Percentiles rank a stretch among this genome's conserved stretches.
These are phyloP conservation scores for Tinospora cordifolia DNA, from an alignment of 164 flowering plant species.

Conservation along the genomic window DNA sequence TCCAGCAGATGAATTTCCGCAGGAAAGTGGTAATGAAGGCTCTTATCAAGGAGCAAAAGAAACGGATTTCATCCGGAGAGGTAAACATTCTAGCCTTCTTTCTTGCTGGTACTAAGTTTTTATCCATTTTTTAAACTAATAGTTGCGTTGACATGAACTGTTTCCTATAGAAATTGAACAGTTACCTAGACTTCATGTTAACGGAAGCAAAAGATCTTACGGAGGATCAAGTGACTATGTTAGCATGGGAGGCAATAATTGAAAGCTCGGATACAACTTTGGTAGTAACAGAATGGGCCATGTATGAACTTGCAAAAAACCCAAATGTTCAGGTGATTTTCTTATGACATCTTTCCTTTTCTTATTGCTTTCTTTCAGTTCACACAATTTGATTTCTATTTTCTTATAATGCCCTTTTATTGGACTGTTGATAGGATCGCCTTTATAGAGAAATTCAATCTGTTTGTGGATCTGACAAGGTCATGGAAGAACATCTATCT, in stretches of 20 bases:
- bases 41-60: slow-evolving; percentile 47
- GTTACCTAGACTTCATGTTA: slow-evolving; percentile 53
- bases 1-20: slow-evolving; percentile 36
- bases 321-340: slow-evolving; percentile 47
- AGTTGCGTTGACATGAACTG: not conserved
- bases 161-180: slow-evolving; percentile 35
- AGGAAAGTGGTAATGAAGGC: slow-evolving; percentile 61
- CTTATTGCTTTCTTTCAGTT: no score
- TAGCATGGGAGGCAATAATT: slow-evolving; percentile 78
- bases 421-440: slow-evolving; percentile 30
- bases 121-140: not conserved
- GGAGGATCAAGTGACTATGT: slow-evolving; percentile 46
- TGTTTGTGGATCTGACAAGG: slow-evolving; percentile 54
- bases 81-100: slow-evolving; percentile 22
- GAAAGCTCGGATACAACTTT: slow-evolving; percentile 77
- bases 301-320: slow-evolving; percentile 74
- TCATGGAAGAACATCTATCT: slow-evolving; percentile 59
- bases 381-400: not conserved
- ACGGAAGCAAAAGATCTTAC: slow-evolving; percentile 52
- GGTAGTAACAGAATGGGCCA: slow-evolving; percentile 88
- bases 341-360: not conserved
- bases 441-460: slow-evolving; percentile 43
- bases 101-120: not conserved
- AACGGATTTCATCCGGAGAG: slow-evolving; percentile 47
- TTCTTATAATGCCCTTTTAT: not conserved